Percentiles rank a stretch among this genome's conserved stretches.
Evolutionary conservation across 768 basidiomycete species (phyloP).

Genomic region (Asterophora parasitica): DNA sequence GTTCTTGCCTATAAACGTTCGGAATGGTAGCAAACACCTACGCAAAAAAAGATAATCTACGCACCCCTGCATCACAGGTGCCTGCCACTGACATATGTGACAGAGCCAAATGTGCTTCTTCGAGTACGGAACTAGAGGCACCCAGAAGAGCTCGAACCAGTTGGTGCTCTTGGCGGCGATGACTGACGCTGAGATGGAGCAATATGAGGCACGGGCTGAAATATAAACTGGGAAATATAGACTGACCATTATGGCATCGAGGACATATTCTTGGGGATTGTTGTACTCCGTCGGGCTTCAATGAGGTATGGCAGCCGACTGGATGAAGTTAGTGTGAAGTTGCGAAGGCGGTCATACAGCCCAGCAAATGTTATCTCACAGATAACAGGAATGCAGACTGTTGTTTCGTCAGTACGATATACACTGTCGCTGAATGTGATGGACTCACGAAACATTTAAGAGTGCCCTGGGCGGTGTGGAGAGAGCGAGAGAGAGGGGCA

Average conservation of each 20-base stretch:
- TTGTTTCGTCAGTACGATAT: background rate
- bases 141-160: conserved; percentile 76
- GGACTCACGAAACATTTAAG: conserved; percentile 23
- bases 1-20: conserved; percentile 24
- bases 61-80: conserved; percentile 47
- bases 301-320: conserved; percentile 66
- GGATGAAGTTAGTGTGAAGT: no score
- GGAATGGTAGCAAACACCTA: background rate
- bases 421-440: background rate
- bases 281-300: conserved; percentile 51
- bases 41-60: conserved; percentile 16
- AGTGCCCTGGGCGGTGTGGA: background rate
- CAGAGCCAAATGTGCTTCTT: conserved; percentile 67
- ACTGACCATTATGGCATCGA: conserved; percentile 64
- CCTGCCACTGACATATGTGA: conserved; percentile 63
- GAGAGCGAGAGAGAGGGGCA: background rate
- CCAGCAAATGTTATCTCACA: no score
- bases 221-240: conserved; percentile 5
- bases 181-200: conserved; percentile 43
- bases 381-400: conserved; percentile 51
- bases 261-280: conserved; percentile 55
- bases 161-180: conserved; percentile 57
- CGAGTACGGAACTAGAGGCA: conserved; percentile 64
- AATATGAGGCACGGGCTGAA: background rate
- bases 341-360: no score